Conservation (phyloP, 2,329 filamentous ascomycete genomes). For the Aureobasidium sp. region DNA sequence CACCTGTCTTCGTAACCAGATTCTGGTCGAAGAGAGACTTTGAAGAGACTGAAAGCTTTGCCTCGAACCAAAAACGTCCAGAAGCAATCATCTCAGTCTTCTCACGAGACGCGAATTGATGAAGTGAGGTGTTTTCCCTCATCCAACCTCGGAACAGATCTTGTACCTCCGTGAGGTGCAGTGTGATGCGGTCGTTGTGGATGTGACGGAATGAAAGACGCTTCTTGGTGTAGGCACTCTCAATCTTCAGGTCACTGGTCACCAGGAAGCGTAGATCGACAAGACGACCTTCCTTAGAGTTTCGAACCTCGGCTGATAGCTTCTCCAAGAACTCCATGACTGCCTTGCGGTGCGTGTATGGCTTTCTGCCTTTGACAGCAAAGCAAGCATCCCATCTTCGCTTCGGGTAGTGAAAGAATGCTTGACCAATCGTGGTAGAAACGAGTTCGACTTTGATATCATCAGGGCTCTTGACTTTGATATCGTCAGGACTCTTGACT, state of each 20-base stretch:
- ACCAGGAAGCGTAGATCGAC: background rate
- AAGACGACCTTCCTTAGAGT: background rate
- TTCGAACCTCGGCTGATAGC: slow-evolving; percentile 16
- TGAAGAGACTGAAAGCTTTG: slow-evolving; percentile 2
- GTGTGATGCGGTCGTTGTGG: background rate
- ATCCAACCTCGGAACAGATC: background rate
- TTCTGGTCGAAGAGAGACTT: slow-evolving; percentile 16
- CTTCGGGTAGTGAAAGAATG: slow-evolving; percentile 21
- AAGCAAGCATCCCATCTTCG: slow-evolving; percentile 21
- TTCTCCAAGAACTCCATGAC: background rate
- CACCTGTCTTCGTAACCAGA: background rate
- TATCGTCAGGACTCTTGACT: too few relatives aligned
- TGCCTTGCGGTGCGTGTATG: background rate
- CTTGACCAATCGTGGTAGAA: background rate
- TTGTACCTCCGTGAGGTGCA: slow-evolving; percentile 14
- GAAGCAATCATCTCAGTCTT: background rate
- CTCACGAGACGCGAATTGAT: background rate
- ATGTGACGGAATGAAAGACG: slow-evolving; percentile 6
- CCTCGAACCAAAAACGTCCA: slow-evolving; percentile 22
- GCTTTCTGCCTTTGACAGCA: background rate
- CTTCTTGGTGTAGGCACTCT: slow-evolving; percentile 19
- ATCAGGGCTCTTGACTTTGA: too few relatives aligned
- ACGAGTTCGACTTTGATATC: background rate
- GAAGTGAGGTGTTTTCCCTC: slow-evolving; percentile 3
- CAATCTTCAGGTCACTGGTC: slow-evolving; percentile 17